Base-by-base conservation (phyloP, 1,284 basidiomycete genomes). In the Cryptococcus sp. region DNA sequence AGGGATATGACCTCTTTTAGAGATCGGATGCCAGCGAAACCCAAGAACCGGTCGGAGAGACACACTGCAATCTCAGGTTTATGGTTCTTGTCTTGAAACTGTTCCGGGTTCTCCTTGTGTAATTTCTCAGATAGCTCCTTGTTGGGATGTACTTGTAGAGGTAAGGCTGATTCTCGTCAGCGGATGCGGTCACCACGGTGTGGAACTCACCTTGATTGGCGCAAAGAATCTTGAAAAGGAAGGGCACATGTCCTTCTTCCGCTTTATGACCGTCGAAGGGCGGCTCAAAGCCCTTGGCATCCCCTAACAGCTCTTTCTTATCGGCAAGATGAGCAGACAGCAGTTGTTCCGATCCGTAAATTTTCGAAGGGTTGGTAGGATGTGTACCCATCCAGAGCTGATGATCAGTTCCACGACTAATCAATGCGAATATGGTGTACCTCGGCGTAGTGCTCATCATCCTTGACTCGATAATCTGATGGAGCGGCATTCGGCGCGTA, bases 41-140 rank as follows among this genome's bases (percentile, higher is more conserved):
- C 94, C 28, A 80, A 79, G 77, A 98, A 98, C 1, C 54, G 49
- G 7, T 85, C 81, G 0, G 91, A 91, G 45, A 98, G 73, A 1
- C 93, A 93, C 39, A 97, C 81, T 5, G 91, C 91, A 87, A 98
- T 94, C 72, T 98, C 93, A 2, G 94, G 93, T 76, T 79, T 66
- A 48, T 67, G 64, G 46, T 69, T 69, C 22, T 56, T 52, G 48
- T 61, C 56, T 45, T 55, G 52, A 39, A 64, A 68, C 37, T 70
- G 57, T 34, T 63, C 56, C 13, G 68, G 68, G 36, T 68, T 56
- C 36, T 64, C 45, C 34, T 60, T 49, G 55, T 70, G 63, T 25
- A 70, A 50, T 37, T 64, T 58, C 31, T 64, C 56, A 10, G 68
- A 60, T 23, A 70, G 46, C 34, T 64, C 59, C 47, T 64, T 61